Base-by-base conservation (phyloP, 768 basidiomycete genomes). In the Amanita thiersii region DNA sequence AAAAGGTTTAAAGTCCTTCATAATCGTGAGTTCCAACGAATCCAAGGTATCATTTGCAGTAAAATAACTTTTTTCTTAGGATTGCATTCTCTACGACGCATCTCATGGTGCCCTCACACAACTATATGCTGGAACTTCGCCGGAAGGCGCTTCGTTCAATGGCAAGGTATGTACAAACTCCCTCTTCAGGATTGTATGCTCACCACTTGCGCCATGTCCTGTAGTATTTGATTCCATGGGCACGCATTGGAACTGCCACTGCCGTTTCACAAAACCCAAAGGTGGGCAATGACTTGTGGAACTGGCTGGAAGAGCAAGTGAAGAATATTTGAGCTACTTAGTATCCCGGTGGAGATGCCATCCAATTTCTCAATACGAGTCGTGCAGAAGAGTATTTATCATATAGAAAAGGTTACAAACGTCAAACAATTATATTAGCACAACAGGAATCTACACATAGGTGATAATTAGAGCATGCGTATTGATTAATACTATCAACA, bases 91-190 rank as follows among this genome's bases (percentile, higher is more conserved):
- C 1, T 58, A 58, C 28, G 59, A 64, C 11, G 53, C 59, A 0
- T 41, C 58, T 1, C 56, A 59, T 17, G 74, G 75, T 11, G 70
- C 70, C 0, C 50, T 75, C 12, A 75, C 72, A 1, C 71, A 66
- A 39, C 50, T 77, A 0, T 77, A 63, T 45, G 75, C 70, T 7
- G 75, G 69, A 3, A 76, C 74, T 1, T 52, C 61, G 0, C 52
- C 60, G 0, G 67, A 64, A 20, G 72, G 63, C 3, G 60, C 52
- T 3, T 44, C 48, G 1, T 47, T 75, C 18, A 68, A 66, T 28
- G 74, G 75, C 21, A 68, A 74, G 59, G 74, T 71, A 39, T 1
- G 50, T 45, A 4, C n/a, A 20, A 29, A 8, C 9, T 39, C 34
- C 14, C 21, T n/a, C 15, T 10, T 23, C 7, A 11, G 9, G 7